A percentile compares a stretch with the other conserved stretches of the same genome.
These are phyloP conservation scores for Mrakia hoshinonis DNA, from an alignment of 768 basidiomycete genomes.

Conservation along the genomic window DNA sequence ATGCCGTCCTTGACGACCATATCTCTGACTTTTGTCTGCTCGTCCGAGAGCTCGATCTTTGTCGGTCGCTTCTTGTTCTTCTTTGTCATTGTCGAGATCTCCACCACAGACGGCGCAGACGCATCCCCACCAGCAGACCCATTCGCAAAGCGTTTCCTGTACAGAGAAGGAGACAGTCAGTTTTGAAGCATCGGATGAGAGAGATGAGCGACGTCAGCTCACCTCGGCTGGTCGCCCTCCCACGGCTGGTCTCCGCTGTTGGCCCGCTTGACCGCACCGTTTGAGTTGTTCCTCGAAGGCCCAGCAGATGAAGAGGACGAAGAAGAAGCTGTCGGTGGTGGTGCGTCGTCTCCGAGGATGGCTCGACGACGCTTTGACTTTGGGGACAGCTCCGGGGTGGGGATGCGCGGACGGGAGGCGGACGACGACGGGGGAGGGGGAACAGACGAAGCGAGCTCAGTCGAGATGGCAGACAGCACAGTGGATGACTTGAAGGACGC, in stretches of 20 bases:
- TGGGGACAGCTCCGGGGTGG: slow-evolving; percentile 4
- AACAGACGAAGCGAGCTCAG: background rate
- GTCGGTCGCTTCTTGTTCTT: slow-evolving; percentile 16
- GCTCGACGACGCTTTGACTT: background rate
- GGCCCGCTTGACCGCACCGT: background rate
- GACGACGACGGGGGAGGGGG: background rate
- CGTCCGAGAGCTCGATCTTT: slow-evolving; percentile 38
- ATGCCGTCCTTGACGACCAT: slow-evolving; percentile 50
- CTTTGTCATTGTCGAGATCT: background rate
- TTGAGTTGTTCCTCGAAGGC: background rate
- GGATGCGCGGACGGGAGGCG: background rate
- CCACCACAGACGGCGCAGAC: background rate
- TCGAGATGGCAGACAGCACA: background rate
- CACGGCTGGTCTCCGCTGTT: background rate
- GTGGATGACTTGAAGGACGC: background rate
- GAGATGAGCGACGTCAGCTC: too few relatives aligned
- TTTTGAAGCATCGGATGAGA: too few relatives aligned
- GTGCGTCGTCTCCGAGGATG: background rate
- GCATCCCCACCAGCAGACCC: background rate
- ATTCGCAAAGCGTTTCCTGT: background rate
- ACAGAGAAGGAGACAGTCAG: background rate
- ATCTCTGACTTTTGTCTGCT: slow-evolving; percentile 74
- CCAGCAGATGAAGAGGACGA: background rate
- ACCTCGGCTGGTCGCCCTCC: background rate
- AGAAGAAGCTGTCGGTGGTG: background rate